phyloP scores from a whole-genome alignment of 2,329 filamentous ascomycete genomes.

The Lecanicillium sp. region DNA sequence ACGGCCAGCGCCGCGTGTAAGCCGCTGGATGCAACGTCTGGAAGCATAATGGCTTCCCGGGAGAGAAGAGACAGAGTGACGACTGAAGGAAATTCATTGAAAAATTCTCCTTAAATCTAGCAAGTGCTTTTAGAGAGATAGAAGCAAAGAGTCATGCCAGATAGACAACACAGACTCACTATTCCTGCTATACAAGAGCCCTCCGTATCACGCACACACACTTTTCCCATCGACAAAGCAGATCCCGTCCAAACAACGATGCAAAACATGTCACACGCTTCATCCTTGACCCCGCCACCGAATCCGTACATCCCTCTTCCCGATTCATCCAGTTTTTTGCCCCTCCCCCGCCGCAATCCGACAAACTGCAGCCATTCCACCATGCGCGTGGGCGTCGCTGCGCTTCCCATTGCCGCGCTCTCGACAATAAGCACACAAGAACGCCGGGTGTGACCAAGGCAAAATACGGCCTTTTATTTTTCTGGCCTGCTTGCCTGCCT shows the following conservation, averaged over 20 bases:
- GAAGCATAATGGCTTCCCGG: no score
- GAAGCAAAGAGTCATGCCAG: no score
- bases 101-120: not conserved
- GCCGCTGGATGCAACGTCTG: not conserved
- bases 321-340: not conserved
- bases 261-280: not conserved
- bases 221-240: not conserved
- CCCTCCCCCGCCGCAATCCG: conserved; percentile 4
- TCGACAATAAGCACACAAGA: not conserved
- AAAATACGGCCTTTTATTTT: not conserved
- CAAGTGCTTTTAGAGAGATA: not conserved
- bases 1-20: conserved; percentile 1
- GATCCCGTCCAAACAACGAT: not conserved
- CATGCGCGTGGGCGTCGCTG: conserved; percentile 5
- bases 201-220: no score
- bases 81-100: not conserved
- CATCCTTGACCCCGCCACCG: not conserved
- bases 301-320: not conserved
- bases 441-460: not conserved
- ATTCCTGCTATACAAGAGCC: not conserved
- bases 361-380: conserved; percentile 4
- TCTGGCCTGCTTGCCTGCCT: not conserved
- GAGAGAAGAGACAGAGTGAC: no score
- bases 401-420: conserved; percentile 4
- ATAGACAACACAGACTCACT: no score